phyloP scores from a whole-genome alignment of 495 filamentous ascomycete genomes.

The Entonaema liquescens region DNA sequence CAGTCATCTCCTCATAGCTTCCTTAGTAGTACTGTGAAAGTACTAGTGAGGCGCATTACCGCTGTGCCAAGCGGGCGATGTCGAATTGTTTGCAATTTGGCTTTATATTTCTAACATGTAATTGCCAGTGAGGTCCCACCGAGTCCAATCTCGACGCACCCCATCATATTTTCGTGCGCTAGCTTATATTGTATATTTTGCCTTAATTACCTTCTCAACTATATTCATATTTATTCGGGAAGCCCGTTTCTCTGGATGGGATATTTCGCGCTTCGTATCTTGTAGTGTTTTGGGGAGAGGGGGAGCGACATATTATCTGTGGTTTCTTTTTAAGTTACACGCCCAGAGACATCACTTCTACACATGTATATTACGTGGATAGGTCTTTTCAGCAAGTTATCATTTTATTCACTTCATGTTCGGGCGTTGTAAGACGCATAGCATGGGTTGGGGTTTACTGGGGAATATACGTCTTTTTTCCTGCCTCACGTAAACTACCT shows the following conservation, averaged over 20 bases:
- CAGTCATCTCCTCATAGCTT: constrained; percentile 33
- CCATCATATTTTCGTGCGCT: neutral
- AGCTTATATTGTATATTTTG: neutral
- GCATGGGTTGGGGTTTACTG: neutral
- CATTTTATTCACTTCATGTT: neutral
- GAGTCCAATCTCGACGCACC: neutral
- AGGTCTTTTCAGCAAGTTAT: neutral
- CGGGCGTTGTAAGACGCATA: neutral
- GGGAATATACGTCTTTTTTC: constrained; percentile 24
- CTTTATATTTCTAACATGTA: neutral
- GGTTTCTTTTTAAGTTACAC: neutral
- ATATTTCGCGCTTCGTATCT: neutral
- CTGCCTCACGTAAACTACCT: constrained; percentile 22
- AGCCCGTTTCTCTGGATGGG: neutral
- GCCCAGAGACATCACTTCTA: neutral
- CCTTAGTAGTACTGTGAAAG: constrained; percentile 1
- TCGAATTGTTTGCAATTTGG: too few relatives aligned
- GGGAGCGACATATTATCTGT: neutral
- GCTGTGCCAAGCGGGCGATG: constrained; percentile 29
- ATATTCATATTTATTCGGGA: neutral
- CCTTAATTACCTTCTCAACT: neutral
- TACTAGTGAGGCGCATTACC: constrained; percentile 36
- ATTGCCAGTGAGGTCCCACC: neutral
- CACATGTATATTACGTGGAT: neutral
- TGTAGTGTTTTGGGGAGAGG: neutral